These are phyloP conservation scores for Saturnispora quitensis DNA, from an alignment of 805 yeast genomes.

Conservation along the genomic window DNA sequence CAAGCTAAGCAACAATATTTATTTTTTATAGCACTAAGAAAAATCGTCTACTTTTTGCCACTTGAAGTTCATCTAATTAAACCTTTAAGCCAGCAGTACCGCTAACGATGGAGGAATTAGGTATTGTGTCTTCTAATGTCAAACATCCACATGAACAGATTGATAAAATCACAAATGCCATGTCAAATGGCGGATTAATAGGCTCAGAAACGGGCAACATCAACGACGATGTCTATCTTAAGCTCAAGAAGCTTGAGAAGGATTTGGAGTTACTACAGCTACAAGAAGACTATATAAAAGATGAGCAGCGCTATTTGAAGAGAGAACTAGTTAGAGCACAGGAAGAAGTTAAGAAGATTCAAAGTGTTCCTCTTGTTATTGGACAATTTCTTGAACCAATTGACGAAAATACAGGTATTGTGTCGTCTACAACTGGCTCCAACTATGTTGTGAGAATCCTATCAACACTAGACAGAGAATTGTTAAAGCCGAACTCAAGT, in stretches of 20 bases:
- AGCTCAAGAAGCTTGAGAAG: conserved; percentile 80
- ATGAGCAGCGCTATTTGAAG: conserved; percentile 93
- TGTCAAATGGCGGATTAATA: conserved; percentile 14
- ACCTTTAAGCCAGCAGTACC: not conserved
- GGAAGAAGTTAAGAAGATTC: conserved; percentile 96
- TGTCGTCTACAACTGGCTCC: conserved; percentile 95
- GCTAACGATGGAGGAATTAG: conserved; percentile 51
- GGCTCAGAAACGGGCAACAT: conserved; percentile 18
- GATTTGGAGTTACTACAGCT: conserved; percentile 75
- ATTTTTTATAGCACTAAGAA: not conserved
- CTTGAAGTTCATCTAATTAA: not conserved
- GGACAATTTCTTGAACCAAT: conserved; percentile 98
- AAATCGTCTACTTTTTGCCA: conserved; percentile 1
- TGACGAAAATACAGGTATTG: conserved; percentile 94
- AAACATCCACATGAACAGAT: conserved; percentile 11
- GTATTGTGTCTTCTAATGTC: conserved; percentile 31
- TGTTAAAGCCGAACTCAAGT: conserved; percentile 87
- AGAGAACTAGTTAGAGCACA: conserved; percentile 94
- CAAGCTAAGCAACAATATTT: not conserved
- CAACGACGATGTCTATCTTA: conserved; percentile 64
- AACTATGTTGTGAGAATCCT: conserved; percentile 93
- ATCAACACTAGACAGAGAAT: conserved; percentile 89
- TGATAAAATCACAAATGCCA: conserved; percentile 8
- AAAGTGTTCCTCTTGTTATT: conserved; percentile 93
- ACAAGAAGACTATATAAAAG: conserved; percentile 96